phyloP scores from a whole-genome alignment of 176 grass and related monocot genomes.

The Triticum dicoccoides region DNA sequence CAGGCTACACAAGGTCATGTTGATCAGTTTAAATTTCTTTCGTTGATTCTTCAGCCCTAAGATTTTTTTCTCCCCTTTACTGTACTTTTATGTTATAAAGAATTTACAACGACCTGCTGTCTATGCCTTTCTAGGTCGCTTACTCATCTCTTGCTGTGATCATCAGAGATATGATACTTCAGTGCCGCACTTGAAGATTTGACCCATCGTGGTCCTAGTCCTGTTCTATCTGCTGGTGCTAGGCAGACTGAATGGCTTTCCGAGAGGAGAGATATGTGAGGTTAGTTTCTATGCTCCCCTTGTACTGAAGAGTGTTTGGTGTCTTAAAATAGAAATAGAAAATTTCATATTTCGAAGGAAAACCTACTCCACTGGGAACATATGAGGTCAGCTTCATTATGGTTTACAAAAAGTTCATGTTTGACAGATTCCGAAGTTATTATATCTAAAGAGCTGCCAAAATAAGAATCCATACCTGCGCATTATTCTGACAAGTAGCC shows the following conservation, averaged over 20 bases:
- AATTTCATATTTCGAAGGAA: background rate
- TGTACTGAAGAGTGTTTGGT: background rate
- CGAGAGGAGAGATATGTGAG: slow-evolving; percentile 61
- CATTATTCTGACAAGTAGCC: background rate
- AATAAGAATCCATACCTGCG: background rate
- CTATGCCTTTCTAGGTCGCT: background rate
- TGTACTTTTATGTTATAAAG: background rate
- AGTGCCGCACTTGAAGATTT: slow-evolving; percentile 28
- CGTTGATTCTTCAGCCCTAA: background rate
- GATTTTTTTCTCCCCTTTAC: slow-evolving; percentile 1
- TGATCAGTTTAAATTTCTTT: slow-evolving; percentile 1
- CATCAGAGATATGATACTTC: slow-evolving; percentile 16
- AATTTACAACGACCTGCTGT: background rate
- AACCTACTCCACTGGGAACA: background rate
- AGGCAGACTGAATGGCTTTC: slow-evolving; percentile 37
- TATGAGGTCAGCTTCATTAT: slow-evolving; percentile 4
- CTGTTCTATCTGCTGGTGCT: slow-evolving; percentile 12
- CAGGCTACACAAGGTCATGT: background rate
- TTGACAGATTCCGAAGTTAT: background rate
- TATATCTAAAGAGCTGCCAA: background rate
- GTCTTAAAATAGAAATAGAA: background rate
- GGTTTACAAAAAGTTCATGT: background rate
- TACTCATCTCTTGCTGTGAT: background rate
- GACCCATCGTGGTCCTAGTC: background rate
- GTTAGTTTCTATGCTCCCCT: slow-evolving; percentile 30